These are phyloP conservation scores for Durusdinium trenchii DNA, from an alignment of 73 alveolate species.

Conservation along the genomic window DNA sequence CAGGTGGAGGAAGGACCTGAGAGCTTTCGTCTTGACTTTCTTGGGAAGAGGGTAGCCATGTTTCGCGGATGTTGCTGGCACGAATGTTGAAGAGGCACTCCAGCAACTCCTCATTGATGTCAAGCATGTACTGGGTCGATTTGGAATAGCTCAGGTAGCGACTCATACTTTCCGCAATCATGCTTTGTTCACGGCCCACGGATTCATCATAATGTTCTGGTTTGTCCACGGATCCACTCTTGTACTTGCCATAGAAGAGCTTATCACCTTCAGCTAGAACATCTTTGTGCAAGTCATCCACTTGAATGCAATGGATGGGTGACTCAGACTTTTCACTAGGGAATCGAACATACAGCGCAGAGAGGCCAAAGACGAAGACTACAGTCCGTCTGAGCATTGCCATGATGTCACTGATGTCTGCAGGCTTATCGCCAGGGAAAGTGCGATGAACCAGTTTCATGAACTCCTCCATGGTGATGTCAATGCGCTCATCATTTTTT, in stretches of 20 bases:
- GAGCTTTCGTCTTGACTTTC: neutral
- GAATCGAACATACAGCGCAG: neutral
- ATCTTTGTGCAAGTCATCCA: neutral
- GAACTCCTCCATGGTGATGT: neutral
- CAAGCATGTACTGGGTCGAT: neutral
- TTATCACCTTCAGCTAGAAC: no score
- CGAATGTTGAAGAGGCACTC: neutral
- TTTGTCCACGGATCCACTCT: neutral
- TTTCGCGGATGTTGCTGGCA: no score
- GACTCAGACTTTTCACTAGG: neutral
- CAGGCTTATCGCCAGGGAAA: neutral
- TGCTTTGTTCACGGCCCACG: neutral
- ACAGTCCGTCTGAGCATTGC: neutral
- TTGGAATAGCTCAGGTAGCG: neutral
- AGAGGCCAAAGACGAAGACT: no score
- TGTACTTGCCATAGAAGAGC: conserved; percentile 22
- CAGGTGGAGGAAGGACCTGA: neutral
- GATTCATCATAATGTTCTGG: neutral
- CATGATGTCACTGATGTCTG: neutral
- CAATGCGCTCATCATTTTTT: neutral
- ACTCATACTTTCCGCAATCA: neutral
- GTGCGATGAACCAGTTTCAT: neutral
- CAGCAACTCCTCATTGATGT: neutral
- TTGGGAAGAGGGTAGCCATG: neutral
- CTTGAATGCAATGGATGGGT: neutral